Conservation (phyloP, 768 basidiomycete species). For the Ephemerocybe angulata region DNA sequence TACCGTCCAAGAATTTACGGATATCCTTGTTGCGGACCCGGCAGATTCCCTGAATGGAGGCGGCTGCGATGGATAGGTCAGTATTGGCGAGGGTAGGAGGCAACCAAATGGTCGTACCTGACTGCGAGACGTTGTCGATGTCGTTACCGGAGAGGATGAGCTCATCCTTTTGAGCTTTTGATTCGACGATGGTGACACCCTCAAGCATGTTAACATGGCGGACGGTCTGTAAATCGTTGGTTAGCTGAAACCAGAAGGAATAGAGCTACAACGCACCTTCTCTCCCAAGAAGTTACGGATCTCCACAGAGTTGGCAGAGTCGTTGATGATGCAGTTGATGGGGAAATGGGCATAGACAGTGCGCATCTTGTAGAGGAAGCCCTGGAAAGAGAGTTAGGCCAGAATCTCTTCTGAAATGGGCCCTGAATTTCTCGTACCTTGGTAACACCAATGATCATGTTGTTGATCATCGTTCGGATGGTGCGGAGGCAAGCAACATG, state of each 20-base stretch:
- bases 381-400: constrained; percentile 46
- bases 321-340: constrained; percentile 95
- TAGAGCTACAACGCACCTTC: constrained; percentile 54
- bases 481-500: constrained; percentile 98
- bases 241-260: background rate
- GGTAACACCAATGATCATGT: constrained; percentile 97
- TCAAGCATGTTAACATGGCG: constrained; percentile 89
- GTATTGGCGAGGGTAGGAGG: background rate
- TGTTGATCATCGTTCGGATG: constrained; percentile 89
- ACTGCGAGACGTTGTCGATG: constrained; percentile 96
- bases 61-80: constrained; percentile 49
- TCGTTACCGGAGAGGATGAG: constrained; percentile 93
- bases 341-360: constrained; percentile 99
- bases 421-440: constrained; percentile 50
- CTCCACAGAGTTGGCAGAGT: constrained; percentile 66
- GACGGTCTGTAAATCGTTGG: constrained; percentile 59
- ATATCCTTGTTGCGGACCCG: constrained; percentile 99
- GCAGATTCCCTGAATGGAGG: constrained; percentile 95
- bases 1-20: constrained; percentile 95
- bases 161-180: constrained; percentile 92
- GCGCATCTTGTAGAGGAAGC: constrained; percentile 99
- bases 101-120: constrained; percentile 46
- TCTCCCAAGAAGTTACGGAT: constrained; percentile 96
- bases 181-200: constrained; percentile 82
- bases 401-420: background rate